Conservation (phyloP, 2,329 filamentous ascomycete species). For the Scedosporium dehoogii region DNA sequence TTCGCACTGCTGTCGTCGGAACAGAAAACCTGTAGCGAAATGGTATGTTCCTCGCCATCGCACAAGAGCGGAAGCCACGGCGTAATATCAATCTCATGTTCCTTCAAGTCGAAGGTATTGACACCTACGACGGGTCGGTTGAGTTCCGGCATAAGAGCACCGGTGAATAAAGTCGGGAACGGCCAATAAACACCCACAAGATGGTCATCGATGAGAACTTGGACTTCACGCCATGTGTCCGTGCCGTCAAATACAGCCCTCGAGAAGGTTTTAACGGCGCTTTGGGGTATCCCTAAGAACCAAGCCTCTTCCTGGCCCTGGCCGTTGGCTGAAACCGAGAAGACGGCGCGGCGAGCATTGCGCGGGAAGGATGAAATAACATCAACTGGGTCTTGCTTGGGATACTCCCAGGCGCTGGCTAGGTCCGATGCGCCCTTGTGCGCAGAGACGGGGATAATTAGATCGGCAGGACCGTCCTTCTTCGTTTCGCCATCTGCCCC, state of each 20-base stretch:
- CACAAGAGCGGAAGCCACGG: conserved; percentile 63
- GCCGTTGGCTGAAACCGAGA: conserved; percentile 68
- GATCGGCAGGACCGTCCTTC: conserved; percentile 38
- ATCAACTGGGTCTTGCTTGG: conserved; percentile 49
- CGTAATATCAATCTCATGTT: conserved; percentile 75
- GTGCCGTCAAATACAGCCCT: conserved; percentile 53
- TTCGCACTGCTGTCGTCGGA: conserved; percentile 40
- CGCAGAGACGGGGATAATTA: conserved; percentile 59
- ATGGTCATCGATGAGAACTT: conserved; percentile 62
- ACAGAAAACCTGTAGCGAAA: conserved; percentile 58
- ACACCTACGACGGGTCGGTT: conserved; percentile 72
- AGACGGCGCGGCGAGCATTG: conserved; percentile 58
- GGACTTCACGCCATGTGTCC: conserved; percentile 69
- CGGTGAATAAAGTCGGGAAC: conserved; percentile 74
- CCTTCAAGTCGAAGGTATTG: conserved; percentile 67
- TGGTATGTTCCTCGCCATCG: conserved; percentile 54
- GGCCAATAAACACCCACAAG: conserved; percentile 72
- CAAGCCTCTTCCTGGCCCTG: conserved; percentile 75
- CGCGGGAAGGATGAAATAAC: conserved; percentile 48
- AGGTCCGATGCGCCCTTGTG: conserved; percentile 35
- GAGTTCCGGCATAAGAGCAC: conserved; percentile 65
- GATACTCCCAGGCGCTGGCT: conserved; percentile 59
- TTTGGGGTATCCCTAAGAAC: conserved; percentile 68
- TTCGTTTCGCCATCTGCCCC: conserved; percentile 13
- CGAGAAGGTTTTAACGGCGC: conserved; percentile 49